These are phyloP conservation scores for Wilcoxina mikolae DNA, from an alignment of 495 filamentous ascomycete species.

Conservation along the genomic window DNA sequence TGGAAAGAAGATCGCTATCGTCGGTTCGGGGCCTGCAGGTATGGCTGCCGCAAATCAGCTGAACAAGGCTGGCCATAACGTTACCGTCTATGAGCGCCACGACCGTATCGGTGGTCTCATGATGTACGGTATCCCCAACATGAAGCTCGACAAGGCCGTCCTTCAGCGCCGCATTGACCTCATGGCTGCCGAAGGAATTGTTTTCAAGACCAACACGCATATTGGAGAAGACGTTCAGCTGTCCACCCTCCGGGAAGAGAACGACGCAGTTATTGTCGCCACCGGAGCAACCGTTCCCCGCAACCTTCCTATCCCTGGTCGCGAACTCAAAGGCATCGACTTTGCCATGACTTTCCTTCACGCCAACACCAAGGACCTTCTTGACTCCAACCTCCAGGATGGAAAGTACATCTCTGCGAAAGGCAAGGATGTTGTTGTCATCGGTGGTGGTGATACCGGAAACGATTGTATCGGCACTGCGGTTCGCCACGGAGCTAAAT, in stretches of 20 bases:
- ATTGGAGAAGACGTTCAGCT: conserved; percentile 72
- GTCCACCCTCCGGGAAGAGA: conserved; percentile 54
- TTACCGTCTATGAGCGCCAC: conserved; percentile 92
- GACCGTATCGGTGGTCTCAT: conserved; percentile 87
- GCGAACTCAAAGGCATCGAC: conserved; percentile 86
- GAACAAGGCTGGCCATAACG: conserved; percentile 79
- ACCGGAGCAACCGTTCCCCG: conserved; percentile 96
- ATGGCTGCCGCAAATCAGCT: conserved; percentile 88
- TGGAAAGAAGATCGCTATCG: conserved; percentile 81
- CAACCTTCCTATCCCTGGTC: conserved; percentile 84
- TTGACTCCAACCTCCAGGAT: conserved; percentile 80
- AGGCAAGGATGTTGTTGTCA: conserved; percentile 92
- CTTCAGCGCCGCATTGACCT: conserved; percentile 93
- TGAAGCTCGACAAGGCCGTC: conserved; percentile 99
- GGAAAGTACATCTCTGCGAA: conserved; percentile 90
- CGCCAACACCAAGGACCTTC: conserved; percentile 94
- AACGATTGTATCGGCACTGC: conserved; percentile 99
- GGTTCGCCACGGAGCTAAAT: conserved; percentile 92
- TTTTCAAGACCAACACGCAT: conserved; percentile 60
- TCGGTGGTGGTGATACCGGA: conserved; percentile 95
- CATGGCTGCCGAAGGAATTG: conserved; percentile 83
- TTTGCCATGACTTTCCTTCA: conserved; percentile 98
- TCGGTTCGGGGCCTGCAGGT: conserved; percentile 89
- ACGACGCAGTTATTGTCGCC: conserved; percentile 83
- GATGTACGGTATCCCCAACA: conserved; percentile 99